A percentile compares a stretch with the other conserved stretches of the same genome.
These are phyloP conservation scores for Asclepias syriaca DNA, from an alignment of 257 asterid genomes.

Conservation along the genomic window DNA sequence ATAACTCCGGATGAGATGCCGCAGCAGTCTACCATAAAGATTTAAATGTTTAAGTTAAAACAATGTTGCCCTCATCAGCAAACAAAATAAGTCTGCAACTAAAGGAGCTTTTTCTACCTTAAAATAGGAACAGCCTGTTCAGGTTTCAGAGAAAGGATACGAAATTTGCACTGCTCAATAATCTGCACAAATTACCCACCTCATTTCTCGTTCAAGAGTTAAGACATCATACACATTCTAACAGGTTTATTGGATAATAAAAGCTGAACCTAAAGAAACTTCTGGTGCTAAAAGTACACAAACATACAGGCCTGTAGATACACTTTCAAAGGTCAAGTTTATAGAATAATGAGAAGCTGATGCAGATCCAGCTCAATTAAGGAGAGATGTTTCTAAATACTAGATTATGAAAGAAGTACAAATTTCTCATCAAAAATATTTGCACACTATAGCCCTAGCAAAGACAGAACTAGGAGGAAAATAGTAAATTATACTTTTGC, in stretches of 20 bases:
- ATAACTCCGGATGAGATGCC: constrained; percentile 50
- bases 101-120: constrained; percentile 36
- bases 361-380: background rate
- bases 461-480: background rate
- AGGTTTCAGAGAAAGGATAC: constrained; percentile 70
- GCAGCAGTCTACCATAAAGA: constrained; percentile 49
- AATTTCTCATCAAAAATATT: background rate
- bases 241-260: background rate
- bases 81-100: constrained; percentile 14
- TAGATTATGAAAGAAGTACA: background rate
- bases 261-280: background rate
- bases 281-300: background rate
- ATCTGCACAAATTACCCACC: constrained; percentile 41
- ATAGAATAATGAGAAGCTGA: background rate
- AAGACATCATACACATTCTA: background rate
- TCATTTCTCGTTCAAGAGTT: constrained; percentile 1
- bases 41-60: constrained; percentile 11
- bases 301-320: background rate
- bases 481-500: background rate
- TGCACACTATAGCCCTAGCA: background rate
- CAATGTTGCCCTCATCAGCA: background rate
- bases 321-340: background rate
- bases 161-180: constrained; percentile 80
- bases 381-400: background rate
- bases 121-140: constrained; percentile 51